A percentile compares a stretch with the other conserved stretches of the same genome.
Evolutionary conservation across 441 rosid species (phyloP).

Genomic region (Eutrema salsugineum): DNA sequence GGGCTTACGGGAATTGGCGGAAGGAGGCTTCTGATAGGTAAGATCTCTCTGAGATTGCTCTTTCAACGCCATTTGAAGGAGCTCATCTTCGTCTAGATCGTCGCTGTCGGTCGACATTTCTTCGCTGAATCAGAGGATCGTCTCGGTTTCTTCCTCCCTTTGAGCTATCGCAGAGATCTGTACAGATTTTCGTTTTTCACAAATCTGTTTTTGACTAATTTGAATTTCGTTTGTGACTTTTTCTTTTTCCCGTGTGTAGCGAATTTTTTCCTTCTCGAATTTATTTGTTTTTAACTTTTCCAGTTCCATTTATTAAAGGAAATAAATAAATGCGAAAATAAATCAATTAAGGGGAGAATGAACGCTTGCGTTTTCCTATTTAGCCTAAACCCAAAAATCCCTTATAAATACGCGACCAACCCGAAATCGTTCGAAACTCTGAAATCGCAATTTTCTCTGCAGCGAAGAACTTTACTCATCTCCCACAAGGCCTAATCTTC

Average conservation of each 20-base stretch:
- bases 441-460: background rate
- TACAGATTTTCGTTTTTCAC: background rate
- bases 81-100: slow-evolving; percentile 68
- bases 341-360: background rate
- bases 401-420: background rate
- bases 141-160: background rate
- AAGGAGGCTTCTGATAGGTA: slow-evolving; percentile 54
- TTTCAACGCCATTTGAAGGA: slow-evolving; percentile 77
- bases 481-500: background rate
- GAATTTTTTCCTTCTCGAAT: background rate
- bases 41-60: slow-evolving; percentile 74
- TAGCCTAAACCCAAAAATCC: background rate
- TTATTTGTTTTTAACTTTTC: background rate
- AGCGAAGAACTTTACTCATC: background rate
- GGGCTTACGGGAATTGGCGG: slow-evolving; percentile 52
- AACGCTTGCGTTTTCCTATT: background rate
- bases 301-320: background rate
- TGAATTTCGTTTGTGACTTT: background rate
- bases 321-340: background rate
- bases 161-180: slow-evolving; percentile 7
- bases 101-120: slow-evolving; percentile 85
- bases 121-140: slow-evolving; percentile 1
- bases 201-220: background rate
- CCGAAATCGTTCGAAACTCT: background rate
- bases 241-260: slow-evolving; percentile 4